These are phyloP conservation scores for Kodamaea jinghongensis DNA, from an alignment of 805 yeast genomes.

Conservation along the genomic window DNA sequence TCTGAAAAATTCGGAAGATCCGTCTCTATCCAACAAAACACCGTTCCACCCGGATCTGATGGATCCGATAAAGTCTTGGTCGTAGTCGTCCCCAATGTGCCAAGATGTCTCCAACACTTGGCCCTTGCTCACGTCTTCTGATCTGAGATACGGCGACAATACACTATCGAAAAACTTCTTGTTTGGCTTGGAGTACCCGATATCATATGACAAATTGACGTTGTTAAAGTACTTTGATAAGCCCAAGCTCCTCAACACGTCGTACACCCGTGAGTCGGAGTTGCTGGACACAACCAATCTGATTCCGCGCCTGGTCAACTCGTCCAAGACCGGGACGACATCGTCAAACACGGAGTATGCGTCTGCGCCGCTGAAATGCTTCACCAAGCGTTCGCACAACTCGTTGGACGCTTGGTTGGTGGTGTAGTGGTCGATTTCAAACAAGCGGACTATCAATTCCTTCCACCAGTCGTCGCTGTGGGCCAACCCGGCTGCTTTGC, in stretches of 20 bases:
- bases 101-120: slow-evolving; percentile 35
- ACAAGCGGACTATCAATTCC: slow-evolving; percentile 43
- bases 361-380: slow-evolving; percentile 46
- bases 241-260: slow-evolving; percentile 46
- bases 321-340: slow-evolving; percentile 44
- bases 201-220: slow-evolving; percentile 55
- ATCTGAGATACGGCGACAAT: slow-evolving; percentile 19
- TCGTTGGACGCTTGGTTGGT: slow-evolving; percentile 22
- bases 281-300: slow-evolving; percentile 52
- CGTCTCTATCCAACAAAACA: slow-evolving; percentile 48
- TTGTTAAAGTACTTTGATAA: slow-evolving; percentile 39
- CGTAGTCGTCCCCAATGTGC: slow-evolving; percentile 68
- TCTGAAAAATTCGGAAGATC: slow-evolving; percentile 16
- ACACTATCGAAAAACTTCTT: slow-evolving; percentile 44
- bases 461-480: slow-evolving; percentile 56
- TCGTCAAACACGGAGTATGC: slow-evolving; percentile 58
- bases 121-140: slow-evolving; percentile 9
- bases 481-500: slow-evolving; percentile 36
- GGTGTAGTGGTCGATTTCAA: slow-evolving; percentile 29
- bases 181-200: slow-evolving; percentile 55
- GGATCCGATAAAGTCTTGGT: slow-evolving; percentile 54
- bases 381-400: slow-evolving; percentile 46
- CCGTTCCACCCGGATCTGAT: slow-evolving; percentile 61
- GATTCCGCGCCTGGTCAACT: slow-evolving; percentile 28
- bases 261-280: slow-evolving; percentile 56